These are phyloP conservation scores for Rauvolfia tetraphylla DNA, from an alignment of 257 asterid species.

Conservation along the genomic window DNA sequence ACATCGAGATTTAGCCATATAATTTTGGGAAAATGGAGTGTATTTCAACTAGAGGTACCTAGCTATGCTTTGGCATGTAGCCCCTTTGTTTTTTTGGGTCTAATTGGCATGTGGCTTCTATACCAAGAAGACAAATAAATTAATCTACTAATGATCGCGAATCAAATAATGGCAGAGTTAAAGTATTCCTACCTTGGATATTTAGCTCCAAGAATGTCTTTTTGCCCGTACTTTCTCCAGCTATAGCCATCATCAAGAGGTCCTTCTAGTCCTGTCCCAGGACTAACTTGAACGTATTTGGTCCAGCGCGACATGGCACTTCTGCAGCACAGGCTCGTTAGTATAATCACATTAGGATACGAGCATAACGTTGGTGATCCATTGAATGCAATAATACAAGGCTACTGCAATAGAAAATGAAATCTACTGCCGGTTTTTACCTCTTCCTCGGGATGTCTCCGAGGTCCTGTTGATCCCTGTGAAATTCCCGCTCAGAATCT, in stretches of 20 bases:
- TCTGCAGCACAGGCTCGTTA: conserved; percentile 25
- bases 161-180: neutral
- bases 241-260: conserved; percentile 61
- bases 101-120: too few relatives aligned
- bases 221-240: conserved; percentile 93
- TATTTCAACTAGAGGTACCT: neutral
- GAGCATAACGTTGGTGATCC: neutral
- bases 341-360: too few relatives aligned
- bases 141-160: neutral
- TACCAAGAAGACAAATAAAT: neutral
- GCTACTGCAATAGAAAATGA: neutral
- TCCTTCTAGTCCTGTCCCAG: conserved; percentile 52
- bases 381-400: neutral
- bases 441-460: conserved; percentile 49
- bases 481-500: conserved; percentile 52
- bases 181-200: conserved; percentile 55
- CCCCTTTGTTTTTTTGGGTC: too few relatives aligned
- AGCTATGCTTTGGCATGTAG: neutral
- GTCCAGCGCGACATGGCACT: conserved; percentile 47
- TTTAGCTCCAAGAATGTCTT: conserved; percentile 80
- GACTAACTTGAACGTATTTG: conserved; percentile 40
- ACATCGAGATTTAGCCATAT: too few relatives aligned
- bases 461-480: conserved; percentile 28
- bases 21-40: too few relatives aligned
- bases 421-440: conserved; percentile 29